These are phyloP conservation scores for Carex kokanica DNA, from an alignment of 176 grass and related monocot genomes.

Conservation along the genomic window DNA sequence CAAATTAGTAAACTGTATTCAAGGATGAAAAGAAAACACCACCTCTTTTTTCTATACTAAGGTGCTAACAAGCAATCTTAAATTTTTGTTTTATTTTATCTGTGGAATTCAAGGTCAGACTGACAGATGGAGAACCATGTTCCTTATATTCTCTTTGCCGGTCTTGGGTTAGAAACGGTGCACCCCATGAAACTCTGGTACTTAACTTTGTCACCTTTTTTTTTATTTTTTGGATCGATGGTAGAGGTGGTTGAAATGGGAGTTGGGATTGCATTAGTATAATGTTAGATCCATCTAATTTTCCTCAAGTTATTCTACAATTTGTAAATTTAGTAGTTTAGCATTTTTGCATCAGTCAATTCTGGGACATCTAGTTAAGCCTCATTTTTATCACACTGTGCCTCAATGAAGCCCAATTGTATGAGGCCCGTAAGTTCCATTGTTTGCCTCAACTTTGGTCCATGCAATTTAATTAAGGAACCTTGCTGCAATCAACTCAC, in stretches of 20 bases:
- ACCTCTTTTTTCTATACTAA: neutral
- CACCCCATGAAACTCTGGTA: constrained; percentile 14
- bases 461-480: neutral
- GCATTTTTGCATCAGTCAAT: neutral
- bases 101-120: constrained; percentile 18
- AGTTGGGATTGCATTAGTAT: neutral
- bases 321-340: constrained; percentile 16
- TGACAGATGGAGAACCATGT: constrained; percentile 14
- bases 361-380: neutral
- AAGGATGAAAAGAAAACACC: neutral
- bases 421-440: neutral
- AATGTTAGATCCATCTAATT: neutral
- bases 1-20: neutral
- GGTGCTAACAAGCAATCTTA: neutral
- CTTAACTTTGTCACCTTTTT: neutral
- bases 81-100: neutral
- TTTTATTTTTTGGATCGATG: neutral
- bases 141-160: constrained; percentile 30
- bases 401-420: neutral
- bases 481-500: neutral
- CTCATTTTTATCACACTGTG: neutral
- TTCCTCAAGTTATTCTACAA: neutral
- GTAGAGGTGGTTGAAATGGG: neutral
- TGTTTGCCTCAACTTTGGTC: neutral
- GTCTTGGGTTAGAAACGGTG: constrained; percentile 31